phyloP scores from a whole-genome alignment of 2,329 filamentous ascomycete genomes.

The Alternaria rosae region DNA sequence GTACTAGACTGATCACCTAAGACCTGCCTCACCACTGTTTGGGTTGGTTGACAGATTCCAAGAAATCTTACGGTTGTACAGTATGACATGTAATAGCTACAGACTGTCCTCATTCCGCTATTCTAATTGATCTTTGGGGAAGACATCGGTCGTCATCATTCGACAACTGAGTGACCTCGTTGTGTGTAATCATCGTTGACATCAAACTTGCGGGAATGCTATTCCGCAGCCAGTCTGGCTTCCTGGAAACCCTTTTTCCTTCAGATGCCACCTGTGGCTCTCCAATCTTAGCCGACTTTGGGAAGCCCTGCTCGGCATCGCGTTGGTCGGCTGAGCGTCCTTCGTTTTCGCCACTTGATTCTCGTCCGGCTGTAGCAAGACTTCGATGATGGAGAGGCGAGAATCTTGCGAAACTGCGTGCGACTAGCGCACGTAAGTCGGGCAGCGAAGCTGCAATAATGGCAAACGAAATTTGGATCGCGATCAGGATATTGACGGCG shows the following conservation, averaged over 20 bases:
- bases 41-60: not conserved
- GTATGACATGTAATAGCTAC: not conserved
- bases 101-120: not conserved
- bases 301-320: conserved; percentile 9
- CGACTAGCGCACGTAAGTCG: conserved; percentile 34
- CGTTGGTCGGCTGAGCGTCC: not conserved
- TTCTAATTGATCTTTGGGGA: not conserved
- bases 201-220: conserved; percentile 29
- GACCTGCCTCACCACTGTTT: not conserved
- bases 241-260: conserved; percentile 13
- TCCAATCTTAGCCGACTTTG: not conserved
- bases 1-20: not conserved
- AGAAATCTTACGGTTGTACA: not conserved
- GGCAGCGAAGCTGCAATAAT: conserved; percentile 38
- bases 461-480: conserved; percentile 35
- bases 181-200: conserved; percentile 23
- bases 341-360: not conserved
- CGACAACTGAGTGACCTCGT: conserved; percentile 10
- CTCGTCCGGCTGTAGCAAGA: conserved; percentile 13
- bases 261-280: conserved; percentile 8
- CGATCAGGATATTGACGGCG: conserved; percentile 36
- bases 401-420: conserved; percentile 28
- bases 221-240: conserved; percentile 32
- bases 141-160: not conserved
- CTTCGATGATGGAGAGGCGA: conserved; percentile 34